Evolutionary conservation across 108 stramenopile genomes (phyloP).

Genomic region (Nannochloropsis salina): DNA sequence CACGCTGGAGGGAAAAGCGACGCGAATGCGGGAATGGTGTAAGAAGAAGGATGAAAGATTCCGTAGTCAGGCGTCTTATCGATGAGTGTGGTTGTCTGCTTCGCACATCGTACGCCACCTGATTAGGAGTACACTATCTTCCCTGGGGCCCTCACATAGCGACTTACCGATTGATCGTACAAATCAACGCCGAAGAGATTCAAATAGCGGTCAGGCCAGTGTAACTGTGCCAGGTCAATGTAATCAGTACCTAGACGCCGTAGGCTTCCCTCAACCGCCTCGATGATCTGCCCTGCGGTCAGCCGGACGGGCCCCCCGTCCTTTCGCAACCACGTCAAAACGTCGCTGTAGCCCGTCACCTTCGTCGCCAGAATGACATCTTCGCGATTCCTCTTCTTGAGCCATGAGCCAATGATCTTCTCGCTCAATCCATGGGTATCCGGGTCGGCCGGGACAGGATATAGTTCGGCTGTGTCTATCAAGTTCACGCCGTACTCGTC

Average conservation of each 20-base stretch:
- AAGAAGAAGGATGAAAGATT: not conserved
- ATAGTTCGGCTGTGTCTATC: constrained; percentile 84
- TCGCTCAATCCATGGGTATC: constrained; percentile 65
- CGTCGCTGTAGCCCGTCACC: constrained; percentile 53
- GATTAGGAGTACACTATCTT: too few relatives aligned
- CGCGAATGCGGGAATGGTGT: not conserved
- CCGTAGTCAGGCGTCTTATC: too few relatives aligned
- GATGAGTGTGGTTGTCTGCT: too few relatives aligned
- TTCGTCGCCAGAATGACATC: constrained; percentile 81
- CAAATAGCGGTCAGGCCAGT: constrained; percentile 79
- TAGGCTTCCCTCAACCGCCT: constrained; percentile 72
- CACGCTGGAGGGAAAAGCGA: constrained; percentile 6
- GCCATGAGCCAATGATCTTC: constrained; percentile 58
- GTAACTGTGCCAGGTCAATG: constrained; percentile 84
- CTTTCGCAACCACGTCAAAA: constrained; percentile 71
- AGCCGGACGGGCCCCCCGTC: constrained; percentile 58
- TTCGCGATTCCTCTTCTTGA: constrained; percentile 56
- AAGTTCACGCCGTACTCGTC: constrained; percentile 85
- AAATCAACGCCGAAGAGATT: constrained; percentile 72
- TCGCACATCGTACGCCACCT: too few relatives aligned
- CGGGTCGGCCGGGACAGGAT: constrained; percentile 39
- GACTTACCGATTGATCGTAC: constrained; percentile 53
- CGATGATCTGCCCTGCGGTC: constrained; percentile 64
- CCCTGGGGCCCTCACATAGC: not conserved
- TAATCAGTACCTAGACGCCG: constrained; percentile 73